Conservation (phyloP, 768 basidiomycete species). For the Lactifluus subvellereus region DNA sequence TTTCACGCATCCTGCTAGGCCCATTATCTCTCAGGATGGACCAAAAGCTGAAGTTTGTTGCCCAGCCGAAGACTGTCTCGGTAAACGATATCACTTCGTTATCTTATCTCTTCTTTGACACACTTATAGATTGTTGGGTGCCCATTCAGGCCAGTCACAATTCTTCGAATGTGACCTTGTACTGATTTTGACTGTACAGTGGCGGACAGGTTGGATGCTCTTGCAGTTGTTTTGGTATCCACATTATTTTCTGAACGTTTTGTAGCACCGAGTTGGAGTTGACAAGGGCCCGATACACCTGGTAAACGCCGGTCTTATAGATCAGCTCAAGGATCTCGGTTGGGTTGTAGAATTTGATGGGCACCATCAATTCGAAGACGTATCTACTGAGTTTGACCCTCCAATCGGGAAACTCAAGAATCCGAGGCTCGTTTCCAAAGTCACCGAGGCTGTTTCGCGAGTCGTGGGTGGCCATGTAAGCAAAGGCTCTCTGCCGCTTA, state of each 20-base stretch:
- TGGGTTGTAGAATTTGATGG: constrained; percentile 91
- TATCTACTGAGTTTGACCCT: constrained; percentile 57
- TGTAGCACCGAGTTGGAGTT: constrained; percentile 69
- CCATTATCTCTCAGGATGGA: neutral
- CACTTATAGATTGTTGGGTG: constrained; percentile 77
- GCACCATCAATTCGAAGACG: constrained; percentile 82
- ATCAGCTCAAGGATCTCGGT: constrained; percentile 71
- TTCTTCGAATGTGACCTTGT: neutral
- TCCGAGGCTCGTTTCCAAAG: constrained; percentile 78
- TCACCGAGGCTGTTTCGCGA: constrained; percentile 71
- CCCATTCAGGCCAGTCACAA: constrained; percentile 76
- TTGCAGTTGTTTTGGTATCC: constrained; percentile 17
- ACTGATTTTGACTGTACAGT: constrained; percentile 32
- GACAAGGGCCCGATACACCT: constrained; percentile 87
- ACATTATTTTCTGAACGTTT: constrained; percentile 16
- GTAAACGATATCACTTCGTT: constrained; percentile 35
- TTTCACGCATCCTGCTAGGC: neutral
- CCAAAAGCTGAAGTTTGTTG: constrained; percentile 41
- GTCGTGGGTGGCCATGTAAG: constrained; percentile 69
- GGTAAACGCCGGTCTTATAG: constrained; percentile 77
- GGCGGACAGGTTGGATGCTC: constrained; percentile 55
- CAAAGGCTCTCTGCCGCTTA: constrained; percentile 80
- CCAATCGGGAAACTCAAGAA: constrained; percentile 89
- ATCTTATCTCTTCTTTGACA: constrained; percentile 16
- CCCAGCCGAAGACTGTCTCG: constrained; percentile 68